Evolutionary conservation across 1,284 basidiomycete species (phyloP).

Genomic region (Cutaneotrichosporon sp.): DNA sequence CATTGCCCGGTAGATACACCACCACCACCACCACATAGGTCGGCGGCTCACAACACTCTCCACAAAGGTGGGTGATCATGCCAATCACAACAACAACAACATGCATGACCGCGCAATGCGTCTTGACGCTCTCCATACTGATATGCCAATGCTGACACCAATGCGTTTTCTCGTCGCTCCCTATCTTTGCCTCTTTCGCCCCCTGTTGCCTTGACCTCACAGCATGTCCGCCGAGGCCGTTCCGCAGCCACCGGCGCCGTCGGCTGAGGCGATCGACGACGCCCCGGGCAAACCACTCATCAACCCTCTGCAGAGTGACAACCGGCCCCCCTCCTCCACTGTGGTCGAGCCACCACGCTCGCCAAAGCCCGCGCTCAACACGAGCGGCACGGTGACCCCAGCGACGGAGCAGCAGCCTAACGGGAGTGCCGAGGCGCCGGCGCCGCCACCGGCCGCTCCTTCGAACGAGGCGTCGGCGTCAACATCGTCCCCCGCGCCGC

Average conservation of each 20-base stretch:
- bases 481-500: constrained; percentile 6
- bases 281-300: constrained; percentile 28
- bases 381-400: background rate
- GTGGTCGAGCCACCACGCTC: constrained; percentile 34
- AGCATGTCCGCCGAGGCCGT: constrained; percentile 12
- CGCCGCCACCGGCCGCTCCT: constrained; percentile 1
- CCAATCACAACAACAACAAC: constrained; percentile 2
- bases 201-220: background rate
- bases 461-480: background rate
- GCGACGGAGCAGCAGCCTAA: background rate
- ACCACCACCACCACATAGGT: background rate
- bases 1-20: background rate
- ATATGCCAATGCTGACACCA: constrained; percentile 9
- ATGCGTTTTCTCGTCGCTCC: constrained; percentile 1
- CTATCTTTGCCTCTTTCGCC: background rate
- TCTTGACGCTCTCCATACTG: background rate
- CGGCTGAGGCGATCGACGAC: constrained; percentile 1
- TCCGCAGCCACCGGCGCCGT: constrained; percentile 1
- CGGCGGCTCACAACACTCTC: background rate
- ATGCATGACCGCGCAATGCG: constrained; percentile 5
- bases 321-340: constrained; percentile 31
- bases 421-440: background rate
- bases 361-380: constrained; percentile 19
- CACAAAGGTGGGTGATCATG: constrained; percentile 16
- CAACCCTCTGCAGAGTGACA: constrained; percentile 30